Percentiles rank a stretch among this genome's conserved stretches.
These are phyloP conservation scores for Microthlaspi erraticum DNA, from an alignment of 345 rosid species.

Conservation along the genomic window DNA sequence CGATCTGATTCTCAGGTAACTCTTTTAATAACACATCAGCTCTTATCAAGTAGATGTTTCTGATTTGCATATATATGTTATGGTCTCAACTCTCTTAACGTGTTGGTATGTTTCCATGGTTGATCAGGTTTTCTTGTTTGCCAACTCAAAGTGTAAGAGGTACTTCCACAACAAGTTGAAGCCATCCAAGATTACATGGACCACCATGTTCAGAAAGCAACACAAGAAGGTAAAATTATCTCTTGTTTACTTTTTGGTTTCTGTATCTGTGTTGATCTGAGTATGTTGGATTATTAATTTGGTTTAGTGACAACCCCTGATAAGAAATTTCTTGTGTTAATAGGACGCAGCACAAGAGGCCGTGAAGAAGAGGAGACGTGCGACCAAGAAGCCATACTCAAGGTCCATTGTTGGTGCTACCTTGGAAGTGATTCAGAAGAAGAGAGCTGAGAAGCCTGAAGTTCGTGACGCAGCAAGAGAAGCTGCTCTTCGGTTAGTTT, in stretches of 20 bases:
- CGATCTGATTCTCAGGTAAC: conserved; percentile 49
- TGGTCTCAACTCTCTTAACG: neutral
- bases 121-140: conserved; percentile 80
- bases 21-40: neutral
- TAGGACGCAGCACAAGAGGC: conserved; percentile 79
- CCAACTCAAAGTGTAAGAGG: conserved; percentile 89
- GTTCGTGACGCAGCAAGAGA: conserved; percentile 83
- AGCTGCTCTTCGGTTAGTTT: conserved; percentile 68
- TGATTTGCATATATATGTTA: neutral
- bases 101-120: neutral
- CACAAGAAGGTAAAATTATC: conserved; percentile 63
- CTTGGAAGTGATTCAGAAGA: conserved; percentile 79
- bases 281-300: neutral
- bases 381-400: conserved; percentile 78
- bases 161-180: conserved; percentile 91
- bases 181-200: conserved; percentile 92
- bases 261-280: neutral
- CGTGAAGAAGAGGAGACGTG: conserved; percentile 68
- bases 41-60: neutral
- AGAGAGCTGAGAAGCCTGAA: conserved; percentile 82
- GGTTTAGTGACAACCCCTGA: neutral
- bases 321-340: neutral
- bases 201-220: conserved; percentile 81
- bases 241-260: neutral
- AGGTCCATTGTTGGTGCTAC: conserved; percentile 83